Evolutionary conservation across 371 early-diverging fungal genomes (phyloP).

Genomic region (Mortierella sp.): DNA sequence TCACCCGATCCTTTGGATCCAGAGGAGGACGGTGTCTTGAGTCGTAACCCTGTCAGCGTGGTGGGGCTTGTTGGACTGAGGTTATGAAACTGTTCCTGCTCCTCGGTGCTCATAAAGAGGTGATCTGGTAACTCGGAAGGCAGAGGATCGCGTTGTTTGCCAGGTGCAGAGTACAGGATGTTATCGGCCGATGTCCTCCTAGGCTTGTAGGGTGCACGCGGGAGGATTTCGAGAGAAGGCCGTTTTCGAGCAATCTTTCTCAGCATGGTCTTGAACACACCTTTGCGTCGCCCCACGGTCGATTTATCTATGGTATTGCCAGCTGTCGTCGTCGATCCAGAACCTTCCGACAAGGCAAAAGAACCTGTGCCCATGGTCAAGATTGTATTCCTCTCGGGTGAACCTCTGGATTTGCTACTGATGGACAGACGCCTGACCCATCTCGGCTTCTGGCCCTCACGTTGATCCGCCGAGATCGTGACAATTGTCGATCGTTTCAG

Average conservation of each 20-base stretch:
- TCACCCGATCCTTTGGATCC: background rate
- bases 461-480: too few relatives aligned
- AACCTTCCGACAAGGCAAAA: too few relatives aligned
- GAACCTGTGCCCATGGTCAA: too few relatives aligned
- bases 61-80: background rate
- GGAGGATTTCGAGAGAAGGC: background rate
- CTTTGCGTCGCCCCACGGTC: background rate
- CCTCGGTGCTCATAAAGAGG: background rate
- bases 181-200: conserved; percentile 21
- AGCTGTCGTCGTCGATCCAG: too few relatives aligned
- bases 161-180: conserved; percentile 31
- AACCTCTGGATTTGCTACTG: too few relatives aligned
- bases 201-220: conserved; percentile 1
- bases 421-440: too few relatives aligned
- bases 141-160: conserved; percentile 27
- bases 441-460: too few relatives aligned
- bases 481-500: too few relatives aligned
- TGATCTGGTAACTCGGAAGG: conserved; percentile 28
- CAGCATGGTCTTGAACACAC: background rate
- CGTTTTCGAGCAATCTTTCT: background rate
- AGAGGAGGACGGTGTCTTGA: background rate
- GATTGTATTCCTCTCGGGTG: too few relatives aligned
- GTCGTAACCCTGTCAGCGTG: background rate
- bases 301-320: too few relatives aligned
- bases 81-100: background rate